Evolutionary conservation across 1,284 basidiomycete species (phyloP), one percentile per base, ranked within the genome.

Genomic region (Cerioporus squamosus): DNA sequence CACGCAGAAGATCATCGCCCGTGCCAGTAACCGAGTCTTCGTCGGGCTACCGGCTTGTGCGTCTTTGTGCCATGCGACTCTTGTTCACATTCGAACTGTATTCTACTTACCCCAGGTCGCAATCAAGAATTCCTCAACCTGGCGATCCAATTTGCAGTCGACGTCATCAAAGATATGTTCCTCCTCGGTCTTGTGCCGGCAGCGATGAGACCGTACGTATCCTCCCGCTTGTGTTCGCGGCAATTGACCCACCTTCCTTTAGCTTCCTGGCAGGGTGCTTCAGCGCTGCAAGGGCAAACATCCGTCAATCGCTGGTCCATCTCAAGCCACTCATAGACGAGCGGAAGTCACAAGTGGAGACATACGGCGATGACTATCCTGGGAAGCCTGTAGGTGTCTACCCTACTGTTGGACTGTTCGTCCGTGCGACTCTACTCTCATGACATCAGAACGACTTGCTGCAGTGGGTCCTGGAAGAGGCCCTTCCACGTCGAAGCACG

Each of bases 381-480:
- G 59, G 33, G 8, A 55, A 55, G 46, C 53, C 59, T 6, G 59
- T 60, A 5, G 59, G 29, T n/a, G 51, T 17, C 22, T 17, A 22
- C 1, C 18, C 10, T 26, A n/a, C 8, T 10, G 1, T 18, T 9
- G 20, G 40, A 42, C 40, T 18, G n/a, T 10, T n/a, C n/a, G n/a
- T 22, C 40, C 24, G 24, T 7, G 33, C 22, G 1, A 14, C 17
- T 5, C 2, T 22, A 3, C n/a, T 12, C 5, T n/a, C 20, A 18
- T 10, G 3, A 26, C 15, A n/a, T n/a, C 50, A 80, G 77, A 75
- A 75, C 47, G 79, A 81, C 64, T 65, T 80, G 70, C 67, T 82
- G 10, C 72, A 72, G 22, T 81, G 80, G 79, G 66, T 82, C n/a
- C 72, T 81, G 64, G 75, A 77, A n/a, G 70, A 70, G 17, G 73